phyloP scores from a whole-genome alignment of 169 alveolate genomes.

The Besnoitia besnoiti region DNA sequence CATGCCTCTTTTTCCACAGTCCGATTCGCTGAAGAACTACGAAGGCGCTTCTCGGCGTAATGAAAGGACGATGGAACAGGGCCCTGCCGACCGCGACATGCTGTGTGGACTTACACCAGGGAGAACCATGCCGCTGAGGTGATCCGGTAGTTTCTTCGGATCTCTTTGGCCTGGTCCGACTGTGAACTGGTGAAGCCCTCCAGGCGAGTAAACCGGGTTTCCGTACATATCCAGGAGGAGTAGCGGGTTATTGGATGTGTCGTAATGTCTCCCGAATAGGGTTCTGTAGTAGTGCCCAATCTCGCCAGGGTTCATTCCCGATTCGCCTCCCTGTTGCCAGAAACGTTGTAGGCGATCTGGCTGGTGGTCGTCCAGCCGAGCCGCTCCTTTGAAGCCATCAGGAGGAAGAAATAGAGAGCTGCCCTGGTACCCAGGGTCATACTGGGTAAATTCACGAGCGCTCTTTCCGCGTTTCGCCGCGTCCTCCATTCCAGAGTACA shows the following conservation, averaged over 20 bases:
- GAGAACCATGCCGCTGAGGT: background rate
- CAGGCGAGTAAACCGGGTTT: background rate
- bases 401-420: background rate
- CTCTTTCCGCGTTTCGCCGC: slow-evolving; percentile 6
- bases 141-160: slow-evolving; percentile 1
- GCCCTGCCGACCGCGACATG: no score
- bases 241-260: background rate
- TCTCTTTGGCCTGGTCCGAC: slow-evolving; percentile 24
- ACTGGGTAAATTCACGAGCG: background rate
- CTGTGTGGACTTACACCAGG: slow-evolving; percentile 11
- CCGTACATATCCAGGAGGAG: slow-evolving; percentile 3
- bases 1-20: no score
- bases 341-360: background rate
- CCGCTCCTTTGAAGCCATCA: slow-evolving; percentile 10
- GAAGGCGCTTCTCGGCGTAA: no score
- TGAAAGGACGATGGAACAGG: no score
- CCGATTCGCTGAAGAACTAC: no score
- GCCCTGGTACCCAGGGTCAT: background rate
- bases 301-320: background rate
- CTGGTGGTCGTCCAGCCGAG: background rate
- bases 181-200: background rate
- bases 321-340: background rate
- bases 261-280: slow-evolving; percentile 13
- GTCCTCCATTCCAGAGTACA: background rate
- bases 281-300: background rate